Base-by-base conservation (phyloP, 306 rosid species). In the Acacia confusa region DNA sequence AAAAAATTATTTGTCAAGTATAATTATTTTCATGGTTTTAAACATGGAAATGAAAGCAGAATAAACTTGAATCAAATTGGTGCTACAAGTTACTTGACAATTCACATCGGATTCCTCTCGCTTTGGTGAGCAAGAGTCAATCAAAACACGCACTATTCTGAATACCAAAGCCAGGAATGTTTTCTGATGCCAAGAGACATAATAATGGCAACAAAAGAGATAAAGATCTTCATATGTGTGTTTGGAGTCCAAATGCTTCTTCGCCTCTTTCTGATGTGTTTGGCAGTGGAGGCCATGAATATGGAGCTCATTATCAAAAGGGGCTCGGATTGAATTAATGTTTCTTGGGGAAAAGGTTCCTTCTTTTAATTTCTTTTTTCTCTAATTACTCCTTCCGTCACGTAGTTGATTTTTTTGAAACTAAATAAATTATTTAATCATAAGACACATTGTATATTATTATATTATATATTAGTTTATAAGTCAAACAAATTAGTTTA, bases 181-280 rank as follows among this genome's bases (percentile, higher is more conserved):
- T 94, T 55, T 44, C 78, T 0, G 85, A 85, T 77, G 88, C 78
- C 1, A 91, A 86, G 84, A 88, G 75, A 84, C 80, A 86, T 10
- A 43, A 43, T 45, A 45, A 92, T 77, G 98, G 95, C 13, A 92
- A 86, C 52, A 97, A 93, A 17, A 83, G 36, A 32, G 68, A 68
- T 25, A 91, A 80, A 67, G 97, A 94, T 61, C 94, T 94, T 60
- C 98, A 94, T 43, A 94, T 90, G 98, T 92, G 92, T 79, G 98
- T 94, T 45, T 92, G 98, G 98, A 92, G 97, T 81, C 91, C 97
- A 3, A 94, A 97, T 76, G 88, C 92, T 83, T 92, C 98, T 34
- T 34, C 4, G 0, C 97, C 98, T 0, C 97, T 91, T 48, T 94
- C 98, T 11, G 97, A 91, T 79, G 98, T 92, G 15, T 94, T 91